Base-by-base conservation (phyloP, 1,284 basidiomycete species). In the Ceratobasidium sp. region DNA sequence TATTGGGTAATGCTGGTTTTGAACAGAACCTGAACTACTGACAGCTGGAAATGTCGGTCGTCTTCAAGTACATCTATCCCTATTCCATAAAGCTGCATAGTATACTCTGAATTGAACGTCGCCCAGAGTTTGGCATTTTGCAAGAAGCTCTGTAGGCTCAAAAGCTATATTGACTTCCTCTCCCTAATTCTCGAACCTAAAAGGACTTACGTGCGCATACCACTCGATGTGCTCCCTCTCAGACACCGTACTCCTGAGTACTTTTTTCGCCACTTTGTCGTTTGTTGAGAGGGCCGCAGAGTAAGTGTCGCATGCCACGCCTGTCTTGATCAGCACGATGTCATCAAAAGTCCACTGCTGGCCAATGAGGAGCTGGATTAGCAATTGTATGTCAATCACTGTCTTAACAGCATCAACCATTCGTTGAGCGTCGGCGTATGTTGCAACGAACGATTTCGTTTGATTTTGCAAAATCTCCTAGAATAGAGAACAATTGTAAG, bases 241-340 rank as follows among this genome's bases (percentile, higher is more conserved):
- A 4, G 64, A 67, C 52, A 67, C 59, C 38, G 64, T 64, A 38
- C 67, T 65, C 52, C 74, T 76, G 38, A 76, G 67, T 52, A 76
- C 74, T n/a, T 76, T 76, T 26, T 76, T 76, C 23, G 74, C 74
- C 2, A 76, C 74, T 40, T 76, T 66, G 20, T 76, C 74, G 28
- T 54, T 56, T 3, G 62, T 42, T 26, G 67, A 66, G 26, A 76
- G 67, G 15, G 52, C 57, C 44, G 74, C 74, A 2, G 52, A 20
- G 52, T 67, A 76, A 13, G 67, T 57, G 38, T 75, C 73, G 28
- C 74, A 76, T 1, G 74, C 67, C 10, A 76, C 28, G 9, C 74
- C 74, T 0, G 74, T 76, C 52, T 54, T 48, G 52, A 67, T 76
- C 0, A 64, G 74, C 1, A 59, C 52, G 40, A 17, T 67, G 48